phyloP scores from a whole-genome alignment of 805 yeast species.

The Yarrowia sp. region DNA sequence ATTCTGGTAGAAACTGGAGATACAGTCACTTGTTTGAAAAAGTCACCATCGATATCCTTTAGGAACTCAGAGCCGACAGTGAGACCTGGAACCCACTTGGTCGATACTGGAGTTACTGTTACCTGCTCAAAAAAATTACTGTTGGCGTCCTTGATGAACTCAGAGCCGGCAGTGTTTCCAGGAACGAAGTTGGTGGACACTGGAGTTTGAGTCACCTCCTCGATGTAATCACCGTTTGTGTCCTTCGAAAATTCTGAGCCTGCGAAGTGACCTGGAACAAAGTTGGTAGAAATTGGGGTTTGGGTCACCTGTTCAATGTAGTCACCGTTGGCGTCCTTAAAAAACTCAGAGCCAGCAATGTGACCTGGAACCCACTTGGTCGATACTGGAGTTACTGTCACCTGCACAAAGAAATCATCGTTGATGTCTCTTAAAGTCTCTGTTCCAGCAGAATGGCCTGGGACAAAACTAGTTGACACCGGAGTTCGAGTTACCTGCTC shows the following conservation, averaged over 20 bases:
- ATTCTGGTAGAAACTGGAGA: neutral
- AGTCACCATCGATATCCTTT: neutral
- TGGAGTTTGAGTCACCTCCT: neutral
- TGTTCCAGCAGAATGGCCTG: neutral
- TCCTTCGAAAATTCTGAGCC: neutral
- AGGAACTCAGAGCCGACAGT: neutral
- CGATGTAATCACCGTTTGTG: neutral
- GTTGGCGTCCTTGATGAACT: neutral
- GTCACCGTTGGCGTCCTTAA: neutral
- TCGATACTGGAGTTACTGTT: too few species aligned
- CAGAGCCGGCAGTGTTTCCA: neutral
- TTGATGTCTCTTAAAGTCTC: neutral
- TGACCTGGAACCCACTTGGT: neutral
- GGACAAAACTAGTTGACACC: neutral
- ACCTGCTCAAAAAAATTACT: neutral
- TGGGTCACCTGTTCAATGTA: neutral
- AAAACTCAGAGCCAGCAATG: neutral
- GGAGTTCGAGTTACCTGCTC: neutral
- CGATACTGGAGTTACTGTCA: too few species aligned
- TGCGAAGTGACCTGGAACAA: neutral
- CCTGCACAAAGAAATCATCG: neutral
- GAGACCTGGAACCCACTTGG: neutral
- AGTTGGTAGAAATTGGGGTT: neutral
- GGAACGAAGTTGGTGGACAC: neutral
- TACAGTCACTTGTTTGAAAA: neutral